These are phyloP conservation scores for Podaxis pistillaris DNA, from an alignment of 768 basidiomycete genomes.

Conservation along the genomic window DNA sequence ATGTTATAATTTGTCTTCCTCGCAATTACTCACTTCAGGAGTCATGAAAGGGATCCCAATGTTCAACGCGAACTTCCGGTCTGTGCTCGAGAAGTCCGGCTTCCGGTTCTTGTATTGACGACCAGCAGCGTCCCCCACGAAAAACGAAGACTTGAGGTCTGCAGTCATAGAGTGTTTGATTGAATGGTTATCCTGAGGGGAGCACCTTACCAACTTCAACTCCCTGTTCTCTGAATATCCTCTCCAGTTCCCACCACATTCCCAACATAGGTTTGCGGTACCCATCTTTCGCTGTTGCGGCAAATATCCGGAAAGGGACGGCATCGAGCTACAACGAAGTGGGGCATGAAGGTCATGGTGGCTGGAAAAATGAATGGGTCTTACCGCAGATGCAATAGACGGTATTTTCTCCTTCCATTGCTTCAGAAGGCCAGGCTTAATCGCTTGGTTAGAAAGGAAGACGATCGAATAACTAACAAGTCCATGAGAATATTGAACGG, in stretches of 20 bases:
- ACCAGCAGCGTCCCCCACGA: constrained; percentile 90
- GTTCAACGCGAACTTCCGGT: constrained; percentile 85
- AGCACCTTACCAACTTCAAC: constrained; percentile 58
- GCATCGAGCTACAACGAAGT: constrained; percentile 51
- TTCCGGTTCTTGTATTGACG: constrained; percentile 43
- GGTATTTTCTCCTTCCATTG: constrained; percentile 80
- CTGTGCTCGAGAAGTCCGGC: constrained; percentile 76
- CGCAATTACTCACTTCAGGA: constrained; percentile 63
- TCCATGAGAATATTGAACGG: not conserved
- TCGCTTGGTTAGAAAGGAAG: constrained; percentile 78
- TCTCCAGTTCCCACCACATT: constrained; percentile 77
- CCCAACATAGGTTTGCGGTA: constrained; percentile 87
- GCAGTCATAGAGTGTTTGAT: constrained; percentile 5
- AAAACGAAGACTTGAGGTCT: constrained; percentile 73
- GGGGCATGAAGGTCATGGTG: not conserved
- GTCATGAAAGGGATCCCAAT: constrained; percentile 72
- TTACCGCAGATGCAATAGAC: constrained; percentile 59
- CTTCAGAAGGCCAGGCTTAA: constrained; percentile 45
- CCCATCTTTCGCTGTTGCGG: constrained; percentile 70
- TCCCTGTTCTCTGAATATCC: constrained; percentile 54
- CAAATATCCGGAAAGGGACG: constrained; percentile 77
- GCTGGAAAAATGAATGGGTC: constrained; percentile 20
- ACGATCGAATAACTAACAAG: constrained; percentile 62
- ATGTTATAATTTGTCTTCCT: not conserved
- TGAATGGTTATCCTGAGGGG: not conserved